phyloP scores from a whole-genome alignment of 1,139 yeast species.

The Scheffersomyces cryptocercus region DNA sequence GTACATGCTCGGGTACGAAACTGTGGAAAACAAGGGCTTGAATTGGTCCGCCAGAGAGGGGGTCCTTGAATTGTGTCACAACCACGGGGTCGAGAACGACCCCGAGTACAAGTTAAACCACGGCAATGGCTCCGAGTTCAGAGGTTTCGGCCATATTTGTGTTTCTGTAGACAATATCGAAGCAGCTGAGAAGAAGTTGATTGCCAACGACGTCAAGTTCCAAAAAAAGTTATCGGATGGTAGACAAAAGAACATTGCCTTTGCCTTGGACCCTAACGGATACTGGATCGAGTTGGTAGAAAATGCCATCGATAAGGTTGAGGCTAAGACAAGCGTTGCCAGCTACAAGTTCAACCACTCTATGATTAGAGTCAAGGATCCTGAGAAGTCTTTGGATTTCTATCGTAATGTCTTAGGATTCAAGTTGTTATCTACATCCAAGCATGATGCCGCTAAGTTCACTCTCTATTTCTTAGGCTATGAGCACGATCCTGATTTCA shows the following conservation, averaged over 20 bases:
- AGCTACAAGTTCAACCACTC: constrained; percentile 79
- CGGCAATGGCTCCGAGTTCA: constrained; percentile 80
- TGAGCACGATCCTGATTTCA: constrained; percentile 40
- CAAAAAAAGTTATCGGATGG: constrained; percentile 87
- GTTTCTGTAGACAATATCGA: constrained; percentile 80
- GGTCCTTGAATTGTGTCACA: constrained; percentile 80
- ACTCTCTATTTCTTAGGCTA: constrained; percentile 84
- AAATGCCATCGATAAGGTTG: constrained; percentile 48
- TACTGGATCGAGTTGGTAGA: constrained; percentile 93
- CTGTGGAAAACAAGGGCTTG: constrained; percentile 37
- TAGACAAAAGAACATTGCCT: constrained; percentile 89
- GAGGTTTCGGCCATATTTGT: constrained; percentile 95
- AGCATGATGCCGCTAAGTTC: constrained; percentile 70
- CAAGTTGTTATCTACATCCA: constrained; percentile 60
- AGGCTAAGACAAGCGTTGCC: constrained; percentile 35
- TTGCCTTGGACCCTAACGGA: constrained; percentile 92
- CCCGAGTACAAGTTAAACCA: constrained; percentile 60
- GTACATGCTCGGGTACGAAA: constrained; percentile 63
- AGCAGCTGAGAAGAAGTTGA: constrained; percentile 57
- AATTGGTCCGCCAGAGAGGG: constrained; percentile 71
- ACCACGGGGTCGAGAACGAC: constrained; percentile 72
- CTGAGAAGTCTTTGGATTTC: constrained; percentile 69
- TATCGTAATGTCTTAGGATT: constrained; percentile 80
- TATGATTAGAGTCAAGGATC: constrained; percentile 92
- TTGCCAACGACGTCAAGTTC: constrained; percentile 66